phyloP scores from a whole-genome alignment of 2,329 filamentous ascomycete species.

The Exophiala alcalophila region DNA sequence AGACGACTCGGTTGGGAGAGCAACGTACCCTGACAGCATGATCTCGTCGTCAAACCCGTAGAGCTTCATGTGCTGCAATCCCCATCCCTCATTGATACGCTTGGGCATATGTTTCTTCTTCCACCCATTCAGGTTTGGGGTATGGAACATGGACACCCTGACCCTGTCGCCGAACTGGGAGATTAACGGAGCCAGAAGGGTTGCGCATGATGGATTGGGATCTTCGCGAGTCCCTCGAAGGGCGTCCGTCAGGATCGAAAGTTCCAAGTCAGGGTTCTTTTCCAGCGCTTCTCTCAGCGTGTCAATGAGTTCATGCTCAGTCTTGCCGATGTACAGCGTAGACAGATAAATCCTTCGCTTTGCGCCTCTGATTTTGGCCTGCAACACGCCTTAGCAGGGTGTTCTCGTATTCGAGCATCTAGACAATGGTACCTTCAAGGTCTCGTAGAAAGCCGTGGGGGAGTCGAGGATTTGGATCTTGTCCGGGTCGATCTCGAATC shows the following conservation, averaged over 20 bases:
- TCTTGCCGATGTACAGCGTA: conserved; percentile 95
- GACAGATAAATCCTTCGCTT: conserved; percentile 81
- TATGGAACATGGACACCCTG: conserved; percentile 96
- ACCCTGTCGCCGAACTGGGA: conserved; percentile 84
- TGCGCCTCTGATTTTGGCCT: conserved; percentile 79
- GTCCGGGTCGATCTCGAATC: conserved; percentile 78
- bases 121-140: conserved; percentile 85
- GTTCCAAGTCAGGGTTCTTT: conserved; percentile 68
- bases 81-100: conserved; percentile 97
- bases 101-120: conserved; percentile 80
- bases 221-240: conserved; percentile 88
- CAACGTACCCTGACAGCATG: conserved; percentile 75
- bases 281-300: conserved; percentile 73
- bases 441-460: conserved; percentile 86
- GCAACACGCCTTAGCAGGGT: conserved; percentile 25
- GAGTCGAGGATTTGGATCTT: conserved; percentile 76
- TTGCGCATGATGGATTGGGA: conserved; percentile 81
- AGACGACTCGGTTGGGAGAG: conserved; percentile 1
- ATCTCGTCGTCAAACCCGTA: conserved; percentile 95
- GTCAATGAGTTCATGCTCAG: conserved; percentile 81
- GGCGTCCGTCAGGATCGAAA: conserved; percentile 89
- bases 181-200: conserved; percentile 78
- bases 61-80: conserved; percentile 97
- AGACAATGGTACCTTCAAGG: conserved; percentile 66
- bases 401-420: conserved; percentile 7